Evolutionary conservation across 2,329 filamentous ascomycete genomes (phyloP).

Genomic region (Fusarium solani-melongenae): DNA sequence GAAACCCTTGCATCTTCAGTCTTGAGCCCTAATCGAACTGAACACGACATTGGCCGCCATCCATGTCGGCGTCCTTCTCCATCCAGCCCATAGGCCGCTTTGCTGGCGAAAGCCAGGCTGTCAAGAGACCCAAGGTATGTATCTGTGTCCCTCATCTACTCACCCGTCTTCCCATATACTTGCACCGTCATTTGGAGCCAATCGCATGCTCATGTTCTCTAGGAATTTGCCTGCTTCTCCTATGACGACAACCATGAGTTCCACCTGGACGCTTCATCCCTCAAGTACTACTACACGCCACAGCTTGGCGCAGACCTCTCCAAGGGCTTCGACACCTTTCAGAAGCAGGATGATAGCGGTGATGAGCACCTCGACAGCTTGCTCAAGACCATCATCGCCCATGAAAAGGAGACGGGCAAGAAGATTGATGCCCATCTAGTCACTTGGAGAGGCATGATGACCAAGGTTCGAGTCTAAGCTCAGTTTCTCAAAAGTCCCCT

Average conservation of each 20-base stretch:
- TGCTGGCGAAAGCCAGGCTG: constrained; percentile 72
- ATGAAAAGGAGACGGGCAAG: constrained; percentile 76
- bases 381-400: constrained; percentile 77
- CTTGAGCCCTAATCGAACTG: neutral
- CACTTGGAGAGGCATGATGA: constrained; percentile 99
- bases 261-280: constrained; percentile 78
- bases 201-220: neutral
- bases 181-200: neutral
- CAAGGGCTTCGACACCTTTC: constrained; percentile 83
- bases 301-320: constrained; percentile 78
- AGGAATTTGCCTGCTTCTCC: constrained; percentile 95
- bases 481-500: neutral
- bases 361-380: constrained; percentile 91
- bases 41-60: constrained; percentile 26
- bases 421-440: constrained; percentile 82
- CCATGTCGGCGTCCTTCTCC: constrained; percentile 61
- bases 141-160: neutral
- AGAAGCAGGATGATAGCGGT: constrained; percentile 81
- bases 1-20: neutral
- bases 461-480: constrained; percentile 72
- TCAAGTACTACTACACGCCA: constrained; percentile 90
- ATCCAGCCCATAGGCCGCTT: constrained; percentile 79
- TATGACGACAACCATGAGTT: constrained; percentile 88
- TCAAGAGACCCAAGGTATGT: constrained; percentile 78
- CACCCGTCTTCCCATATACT: neutral